Base-by-base conservation (phyloP, 495 filamentous ascomycete species). In the Thermothielavioides terrestris region DNA sequence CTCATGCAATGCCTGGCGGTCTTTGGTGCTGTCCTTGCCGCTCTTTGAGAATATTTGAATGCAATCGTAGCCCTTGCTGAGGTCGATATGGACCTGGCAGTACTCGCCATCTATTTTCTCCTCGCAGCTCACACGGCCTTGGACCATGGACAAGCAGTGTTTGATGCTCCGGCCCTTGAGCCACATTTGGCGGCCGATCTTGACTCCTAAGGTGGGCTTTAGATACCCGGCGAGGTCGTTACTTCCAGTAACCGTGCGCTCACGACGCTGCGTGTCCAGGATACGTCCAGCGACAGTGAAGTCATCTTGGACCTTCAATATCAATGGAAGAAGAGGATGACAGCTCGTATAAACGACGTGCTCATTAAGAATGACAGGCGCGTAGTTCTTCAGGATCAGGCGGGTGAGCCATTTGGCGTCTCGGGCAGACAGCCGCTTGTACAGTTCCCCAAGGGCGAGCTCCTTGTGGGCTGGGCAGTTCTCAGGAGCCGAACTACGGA, bases 371-470 rank as follows among this genome's bases (percentile, higher is more conserved):
- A 77, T 56, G 3, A 91, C 75, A 0, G 86, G 84, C 15, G 68
- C 66, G 54, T 82, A 86, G 45, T 80, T 78, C 63, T 94, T 92
- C 17, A 96, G 65, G 30, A 96, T 77, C 61, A 92, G 67, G 6
- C 90, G 75, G 0, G 86, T 89, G 10, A 96, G 73, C 90, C 90
- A 95, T 67, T 95, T 95, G 0, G 83, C 86, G 60, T 95, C 85
- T 32, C 77, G 72, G 14, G 83, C 79, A 36, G 76, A 74, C 23
- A 89, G 52, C 11, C 78, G 73, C 35, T 64, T 74, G 62, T 84
- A 88, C 0, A 88, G 58, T 23, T 63, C 59, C 15, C 71, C 69
- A 1, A 89, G 58, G 8, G 71, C 54, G 8, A 67, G 58, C 18
- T 81, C 77, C 8, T 72, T 62, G 32, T 75, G 60, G 1, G 47